Conservation (phyloP, 345 rosid genomes). For the Acer yangbiense region DNA sequence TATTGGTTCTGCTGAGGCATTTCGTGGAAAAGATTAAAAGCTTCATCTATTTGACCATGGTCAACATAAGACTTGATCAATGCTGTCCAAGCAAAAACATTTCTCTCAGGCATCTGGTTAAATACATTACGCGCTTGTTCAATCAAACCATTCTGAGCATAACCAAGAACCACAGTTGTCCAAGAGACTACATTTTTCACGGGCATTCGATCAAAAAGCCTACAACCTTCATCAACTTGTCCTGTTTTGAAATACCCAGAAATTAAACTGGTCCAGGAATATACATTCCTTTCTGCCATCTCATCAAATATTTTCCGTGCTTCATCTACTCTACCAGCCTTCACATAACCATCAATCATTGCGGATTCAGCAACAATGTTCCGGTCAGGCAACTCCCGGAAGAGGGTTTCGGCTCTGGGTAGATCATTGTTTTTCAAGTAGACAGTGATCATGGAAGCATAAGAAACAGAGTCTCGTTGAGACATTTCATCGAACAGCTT, state of each 20-base stretch:
- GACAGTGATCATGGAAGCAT: constrained; percentile 44
- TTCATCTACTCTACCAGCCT: constrained; percentile 37
- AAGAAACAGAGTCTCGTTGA: constrained; percentile 39
- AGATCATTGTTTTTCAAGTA: constrained; percentile 35
- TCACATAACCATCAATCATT: constrained; percentile 48
- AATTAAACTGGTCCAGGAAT: constrained; percentile 52
- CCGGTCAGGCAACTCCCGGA: constrained; percentile 30
- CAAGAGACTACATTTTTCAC: constrained; percentile 44
- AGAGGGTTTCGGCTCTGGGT: constrained; percentile 36
- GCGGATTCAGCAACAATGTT: constrained; percentile 52
- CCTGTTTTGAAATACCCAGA: constrained; percentile 51
- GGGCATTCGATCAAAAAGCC: constrained; percentile 46
- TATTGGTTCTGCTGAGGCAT: constrained; percentile 38
- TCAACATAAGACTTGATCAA: constrained; percentile 45
- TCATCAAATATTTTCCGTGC: constrained; percentile 40
- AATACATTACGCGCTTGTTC: constrained; percentile 41
- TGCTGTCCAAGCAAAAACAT: constrained; percentile 45
- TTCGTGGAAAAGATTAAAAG: constrained; percentile 32
- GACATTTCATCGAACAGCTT: constrained; percentile 51
- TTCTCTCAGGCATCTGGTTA: constrained; percentile 40
- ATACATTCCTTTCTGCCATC: constrained; percentile 49
- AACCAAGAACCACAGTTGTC: constrained; percentile 49
- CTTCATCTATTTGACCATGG: constrained; percentile 31
- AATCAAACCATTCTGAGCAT: constrained; percentile 47
- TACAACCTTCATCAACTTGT: constrained; percentile 38